phyloP scores from a whole-genome alignment of 495 filamentous ascomycete genomes.

The Clavariopsis aquatica region DNA sequence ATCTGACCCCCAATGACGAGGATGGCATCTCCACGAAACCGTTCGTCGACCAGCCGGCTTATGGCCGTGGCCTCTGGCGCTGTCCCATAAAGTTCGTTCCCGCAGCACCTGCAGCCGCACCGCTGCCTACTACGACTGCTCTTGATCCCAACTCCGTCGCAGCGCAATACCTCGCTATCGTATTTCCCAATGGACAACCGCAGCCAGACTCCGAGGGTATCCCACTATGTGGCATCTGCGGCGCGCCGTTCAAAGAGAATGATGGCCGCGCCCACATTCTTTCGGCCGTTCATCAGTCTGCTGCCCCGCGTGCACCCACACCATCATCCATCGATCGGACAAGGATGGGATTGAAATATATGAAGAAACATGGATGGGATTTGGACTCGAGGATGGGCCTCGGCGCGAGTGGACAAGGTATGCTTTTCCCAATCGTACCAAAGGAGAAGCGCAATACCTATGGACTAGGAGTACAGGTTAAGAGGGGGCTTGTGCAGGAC shows the following conservation, averaged over 20 bases:
- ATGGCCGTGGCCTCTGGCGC: constrained; percentile 74
- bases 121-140: constrained; percentile 31
- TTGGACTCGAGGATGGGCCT: constrained; percentile 76
- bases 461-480: constrained; percentile 62
- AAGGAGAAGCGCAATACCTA: constrained; percentile 71
- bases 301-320: constrained; percentile 76
- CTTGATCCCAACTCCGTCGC: constrained; percentile 50
- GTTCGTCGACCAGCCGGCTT: constrained; percentile 71
- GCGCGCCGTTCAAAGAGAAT: constrained; percentile 52
- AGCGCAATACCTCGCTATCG: constrained; percentile 61
- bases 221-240: constrained; percentile 59
- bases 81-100: constrained; percentile 81
- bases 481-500: constrained; percentile 51
- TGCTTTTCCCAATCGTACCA: constrained; percentile 71
- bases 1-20: constrained; percentile 34
- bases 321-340: constrained; percentile 82
- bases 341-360: constrained; percentile 71
- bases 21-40: constrained; percentile 67
- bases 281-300: constrained; percentile 79
- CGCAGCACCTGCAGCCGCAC: constrained; percentile 54
- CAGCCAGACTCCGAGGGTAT: constrained; percentile 1
- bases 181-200: constrained; percentile 29
- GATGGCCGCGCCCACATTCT: constrained; percentile 58
- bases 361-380: constrained; percentile 83
- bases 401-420: constrained; percentile 65